These are phyloP conservation scores for Diaporthe citrichinensis DNA, from an alignment of 2,329 filamentous ascomycete species.

Conservation along the genomic window DNA sequence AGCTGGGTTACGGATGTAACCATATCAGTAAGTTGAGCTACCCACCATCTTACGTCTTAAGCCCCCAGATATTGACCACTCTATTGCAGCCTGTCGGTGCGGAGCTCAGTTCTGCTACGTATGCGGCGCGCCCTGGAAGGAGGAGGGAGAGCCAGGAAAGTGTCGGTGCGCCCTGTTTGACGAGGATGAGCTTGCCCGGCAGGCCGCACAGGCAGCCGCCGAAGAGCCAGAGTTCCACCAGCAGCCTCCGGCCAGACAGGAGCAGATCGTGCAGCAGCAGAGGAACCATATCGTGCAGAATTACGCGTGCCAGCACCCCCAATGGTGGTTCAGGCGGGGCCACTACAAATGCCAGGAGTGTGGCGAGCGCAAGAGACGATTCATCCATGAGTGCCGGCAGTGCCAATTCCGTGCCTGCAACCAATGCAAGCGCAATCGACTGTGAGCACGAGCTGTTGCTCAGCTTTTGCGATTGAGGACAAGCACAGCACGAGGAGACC, in stretches of 20 bases:
- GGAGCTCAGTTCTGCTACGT: slow-evolving; percentile 63
- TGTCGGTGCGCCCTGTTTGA: slow-evolving; percentile 42
- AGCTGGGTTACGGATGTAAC: slow-evolving; percentile 65
- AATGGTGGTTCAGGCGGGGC: background rate
- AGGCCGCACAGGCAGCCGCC: background rate
- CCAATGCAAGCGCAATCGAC: background rate
- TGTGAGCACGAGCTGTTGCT: background rate
- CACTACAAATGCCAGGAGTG: background rate
- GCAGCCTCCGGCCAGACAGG: background rate
- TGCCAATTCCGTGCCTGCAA: background rate
- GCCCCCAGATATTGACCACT: background rate
- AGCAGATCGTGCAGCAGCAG: background rate
- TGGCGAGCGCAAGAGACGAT: background rate
- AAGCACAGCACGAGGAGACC: too few species aligned
- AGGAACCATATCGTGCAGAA: background rate
- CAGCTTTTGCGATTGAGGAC: background rate
- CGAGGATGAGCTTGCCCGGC: background rate
- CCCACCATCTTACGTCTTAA: background rate
- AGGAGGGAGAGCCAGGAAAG: background rate
- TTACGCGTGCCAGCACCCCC: background rate
- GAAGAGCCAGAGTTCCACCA: background rate
- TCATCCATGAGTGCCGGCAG: background rate
- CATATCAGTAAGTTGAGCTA: slow-evolving; percentile 67
- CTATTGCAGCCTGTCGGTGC: slow-evolving; percentile 59
- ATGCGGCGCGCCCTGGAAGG: slow-evolving; percentile 59